Evolutionary conservation across 73 alveolate species (phyloP).

Genomic region (Paramecium sexaurelia): DNA sequence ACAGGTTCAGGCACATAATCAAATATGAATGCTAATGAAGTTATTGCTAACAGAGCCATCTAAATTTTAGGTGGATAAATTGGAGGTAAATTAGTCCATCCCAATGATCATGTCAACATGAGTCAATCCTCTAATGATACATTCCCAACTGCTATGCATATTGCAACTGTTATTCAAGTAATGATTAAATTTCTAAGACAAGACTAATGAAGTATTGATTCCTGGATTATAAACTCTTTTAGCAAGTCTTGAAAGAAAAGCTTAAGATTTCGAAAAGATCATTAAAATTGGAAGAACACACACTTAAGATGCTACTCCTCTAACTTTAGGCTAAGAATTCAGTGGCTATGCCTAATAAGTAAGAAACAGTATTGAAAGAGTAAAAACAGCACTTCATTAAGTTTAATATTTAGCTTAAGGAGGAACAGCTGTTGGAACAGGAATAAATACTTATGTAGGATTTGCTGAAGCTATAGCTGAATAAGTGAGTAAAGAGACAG

Average conservation of each 20-base stretch:
- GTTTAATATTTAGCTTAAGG: conserved; percentile 96
- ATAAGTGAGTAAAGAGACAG: conserved; percentile 91
- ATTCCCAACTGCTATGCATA: conserved; percentile 99
- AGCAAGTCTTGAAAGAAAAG: conserved; percentile 77
- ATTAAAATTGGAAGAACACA: conserved; percentile 99
- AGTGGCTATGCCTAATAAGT: conserved; percentile 92
- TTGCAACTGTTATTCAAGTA: conserved; percentile 93
- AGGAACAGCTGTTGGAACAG: conserved; percentile 99
- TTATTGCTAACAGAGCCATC: conserved; percentile 97
- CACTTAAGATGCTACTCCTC: conserved; percentile 99
- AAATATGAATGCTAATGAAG: conserved; percentile 99
- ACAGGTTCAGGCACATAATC: conserved; percentile 99
- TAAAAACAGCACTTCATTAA: conserved; percentile 83
- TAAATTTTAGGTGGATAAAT: conserved; percentile 95
- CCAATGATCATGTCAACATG: conserved; percentile 98
- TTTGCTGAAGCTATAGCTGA: conserved; percentile 83
- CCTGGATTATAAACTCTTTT: conserved; percentile 71
- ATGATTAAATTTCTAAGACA: not conserved
- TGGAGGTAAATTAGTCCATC: conserved; percentile 96
- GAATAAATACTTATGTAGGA: conserved; percentile 94
- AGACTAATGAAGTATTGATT: conserved; percentile 42
- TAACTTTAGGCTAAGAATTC: conserved; percentile 99
- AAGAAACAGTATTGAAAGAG: conserved; percentile 82
- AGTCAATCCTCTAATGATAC: conserved; percentile 97
- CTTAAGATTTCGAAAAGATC: conserved; percentile 91